A percentile compares a stretch with the other conserved stretches of the same genome.
These are phyloP conservation scores for Polytrichum formosum DNA, from an alignment of 225 moss, liverwort and hornwort genomes.

Conservation along the genomic window DNA sequence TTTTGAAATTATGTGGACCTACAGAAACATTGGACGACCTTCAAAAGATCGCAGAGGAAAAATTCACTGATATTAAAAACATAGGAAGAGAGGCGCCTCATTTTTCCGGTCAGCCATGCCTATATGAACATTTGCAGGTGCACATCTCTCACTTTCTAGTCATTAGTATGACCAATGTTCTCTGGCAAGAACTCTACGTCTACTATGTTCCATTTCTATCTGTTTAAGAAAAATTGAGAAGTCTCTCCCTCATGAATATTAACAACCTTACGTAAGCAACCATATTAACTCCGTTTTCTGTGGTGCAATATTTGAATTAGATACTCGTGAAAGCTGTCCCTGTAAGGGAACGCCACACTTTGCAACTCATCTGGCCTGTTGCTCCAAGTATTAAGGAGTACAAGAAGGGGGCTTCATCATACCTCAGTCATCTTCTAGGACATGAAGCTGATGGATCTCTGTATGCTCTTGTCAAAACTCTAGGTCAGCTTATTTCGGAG, in stretches of 20 bases:
- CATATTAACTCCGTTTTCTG: not conserved
- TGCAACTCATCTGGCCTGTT: constrained; percentile 66
- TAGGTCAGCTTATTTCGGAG: constrained; percentile 27
- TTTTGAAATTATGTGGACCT: not conserved
- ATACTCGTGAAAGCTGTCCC: constrained; percentile 67
- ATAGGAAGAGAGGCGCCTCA: constrained; percentile 31
- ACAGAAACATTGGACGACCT: constrained; percentile 63
- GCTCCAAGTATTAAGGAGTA: constrained; percentile 55
- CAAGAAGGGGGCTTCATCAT: constrained; percentile 49
- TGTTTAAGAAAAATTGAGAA: no score
- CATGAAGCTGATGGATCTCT: constrained; percentile 82
- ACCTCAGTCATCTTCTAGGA: constrained; percentile 65
- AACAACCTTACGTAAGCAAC: no score
- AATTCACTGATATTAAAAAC: constrained; percentile 47
- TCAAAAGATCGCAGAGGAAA: constrained; percentile 47
- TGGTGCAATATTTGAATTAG: constrained; percentile 15
- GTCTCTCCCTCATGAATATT: no score
- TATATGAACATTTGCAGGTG: constrained; percentile 67
- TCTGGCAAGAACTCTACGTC: no score
- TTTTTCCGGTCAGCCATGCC: constrained; percentile 64
- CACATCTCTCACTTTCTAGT: no score
- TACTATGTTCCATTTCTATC: no score
- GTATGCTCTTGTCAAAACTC: constrained; percentile 54
- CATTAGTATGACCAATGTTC: no score
- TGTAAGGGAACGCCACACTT: constrained; percentile 54